Conservation (phyloP, 768 basidiomycete species). For the Leccinum disarticulatum region DNA sequence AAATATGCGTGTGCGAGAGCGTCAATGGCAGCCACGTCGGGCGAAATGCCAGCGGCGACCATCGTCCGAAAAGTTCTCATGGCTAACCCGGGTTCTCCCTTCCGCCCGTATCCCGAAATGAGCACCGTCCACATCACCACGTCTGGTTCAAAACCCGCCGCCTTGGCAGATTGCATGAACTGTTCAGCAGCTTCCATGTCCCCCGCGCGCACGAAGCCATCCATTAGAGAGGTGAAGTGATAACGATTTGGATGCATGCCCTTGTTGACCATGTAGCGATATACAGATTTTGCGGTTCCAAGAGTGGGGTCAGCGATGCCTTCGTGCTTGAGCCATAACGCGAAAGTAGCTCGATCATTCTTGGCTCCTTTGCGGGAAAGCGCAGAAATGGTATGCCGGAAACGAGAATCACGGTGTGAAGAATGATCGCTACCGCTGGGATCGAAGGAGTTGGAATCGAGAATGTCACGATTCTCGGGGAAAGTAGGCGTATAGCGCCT, state of each 20-base stretch:
- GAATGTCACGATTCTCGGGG: constrained; percentile 14
- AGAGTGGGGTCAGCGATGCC: constrained; percentile 52
- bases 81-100: constrained; percentile 53
- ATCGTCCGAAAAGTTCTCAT: constrained; percentile 59
- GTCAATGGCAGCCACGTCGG: constrained; percentile 71
- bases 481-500: constrained; percentile 19
- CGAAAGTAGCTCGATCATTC: constrained; percentile 57
- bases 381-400: constrained; percentile 45
- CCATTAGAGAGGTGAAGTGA: constrained; percentile 75
- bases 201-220: constrained; percentile 64
- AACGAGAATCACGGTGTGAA: constrained; percentile 31
- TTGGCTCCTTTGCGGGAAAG: constrained; percentile 48
- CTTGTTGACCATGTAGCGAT: constrained; percentile 58
- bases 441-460: constrained; percentile 40
- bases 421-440: constrained; percentile 45
- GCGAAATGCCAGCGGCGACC: constrained; percentile 57
- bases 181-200: constrained; percentile 56
- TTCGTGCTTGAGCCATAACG: constrained; percentile 64
- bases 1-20: constrained; percentile 70
- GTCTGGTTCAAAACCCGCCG: constrained; percentile 54
- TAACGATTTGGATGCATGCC: constrained; percentile 72
- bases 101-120: constrained; percentile 68
- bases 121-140: constrained; percentile 76
- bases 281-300: constrained; percentile 50
- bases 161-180: constrained; percentile 51